Evolutionary conservation across 305 asterid genomes (phyloP).

Genomic region (Fraxinus paxiana): DNA sequence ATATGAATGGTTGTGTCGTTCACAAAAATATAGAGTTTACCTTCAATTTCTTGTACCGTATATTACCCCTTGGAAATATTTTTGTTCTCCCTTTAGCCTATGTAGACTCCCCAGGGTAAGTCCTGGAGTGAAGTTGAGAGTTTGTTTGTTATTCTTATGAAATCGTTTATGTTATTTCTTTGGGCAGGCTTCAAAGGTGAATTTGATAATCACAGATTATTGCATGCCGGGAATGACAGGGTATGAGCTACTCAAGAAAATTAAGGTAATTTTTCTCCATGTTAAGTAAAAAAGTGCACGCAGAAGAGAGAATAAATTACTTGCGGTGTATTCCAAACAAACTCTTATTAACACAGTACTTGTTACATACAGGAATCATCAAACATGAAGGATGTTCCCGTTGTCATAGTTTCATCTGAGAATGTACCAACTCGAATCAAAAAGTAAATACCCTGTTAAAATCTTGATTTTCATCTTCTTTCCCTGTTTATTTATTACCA

Average conservation of each 20-base stretch:
- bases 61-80: not conserved
- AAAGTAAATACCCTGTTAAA: slow-evolving; percentile 16
- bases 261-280: slow-evolving; percentile 39
- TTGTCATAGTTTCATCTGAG: slow-evolving; percentile 62
- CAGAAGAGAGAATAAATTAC: not conserved
- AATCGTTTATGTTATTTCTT: not conserved
- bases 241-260: slow-evolving; percentile 64
- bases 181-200: slow-evolving; percentile 49
- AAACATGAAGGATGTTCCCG: slow-evolving; percentile 52
- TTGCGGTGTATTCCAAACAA: not conserved
- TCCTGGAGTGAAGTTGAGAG: not conserved
- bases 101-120: not conserved
- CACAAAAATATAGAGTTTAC: not conserved
- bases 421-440: slow-evolving; percentile 50
- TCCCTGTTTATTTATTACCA: not conserved
- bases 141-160: not conserved
- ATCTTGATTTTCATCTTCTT: not conserved
- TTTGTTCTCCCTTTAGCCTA: not conserved
- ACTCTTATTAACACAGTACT: not conserved
- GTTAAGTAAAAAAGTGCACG: not conserved
- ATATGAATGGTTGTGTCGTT: not conserved
- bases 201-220: slow-evolving; percentile 60
- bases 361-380: slow-evolving; percentile 49
- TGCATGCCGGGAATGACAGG: slow-evolving; percentile 80
- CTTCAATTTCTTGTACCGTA: not conserved